phyloP scores from a whole-genome alignment of 2,329 filamentous ascomycete species.

The Beauveria scarabaeidicola region DNA sequence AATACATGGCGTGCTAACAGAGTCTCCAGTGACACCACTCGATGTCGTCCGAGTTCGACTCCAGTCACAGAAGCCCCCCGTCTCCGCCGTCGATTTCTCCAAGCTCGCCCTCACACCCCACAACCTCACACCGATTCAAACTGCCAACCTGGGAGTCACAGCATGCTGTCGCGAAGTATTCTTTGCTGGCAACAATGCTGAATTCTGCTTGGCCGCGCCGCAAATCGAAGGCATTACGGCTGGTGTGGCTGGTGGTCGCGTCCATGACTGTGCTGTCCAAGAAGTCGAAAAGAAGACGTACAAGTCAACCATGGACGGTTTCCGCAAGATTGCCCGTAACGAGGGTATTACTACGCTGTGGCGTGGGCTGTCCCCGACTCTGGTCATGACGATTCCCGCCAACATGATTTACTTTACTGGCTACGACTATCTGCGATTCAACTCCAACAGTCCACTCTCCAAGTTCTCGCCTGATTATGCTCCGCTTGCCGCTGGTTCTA shows the following conservation, averaged over 20 bases:
- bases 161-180: conserved; percentile 96
- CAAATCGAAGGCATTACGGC: conserved; percentile 39
- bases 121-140: conserved; percentile 61
- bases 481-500: conserved; percentile 70
- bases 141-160: conserved; percentile 77
- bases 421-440: conserved; percentile 86
- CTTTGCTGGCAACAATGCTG: conserved; percentile 79
- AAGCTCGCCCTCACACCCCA: conserved; percentile 47
- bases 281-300: conserved; percentile 77
- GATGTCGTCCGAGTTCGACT: conserved; percentile 93
- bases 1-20: background rate
- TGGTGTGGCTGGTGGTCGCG: conserved; percentile 42
- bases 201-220: conserved; percentile 68
- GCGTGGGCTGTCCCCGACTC: conserved; percentile 87
- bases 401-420: conserved; percentile 99
- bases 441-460: conserved; percentile 62
- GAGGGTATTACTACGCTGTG: conserved; percentile 82
- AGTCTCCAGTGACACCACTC: conserved; percentile 69
- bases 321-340: conserved; percentile 90
- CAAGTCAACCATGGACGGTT: conserved; percentile 82
- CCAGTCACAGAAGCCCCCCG: conserved; percentile 63
- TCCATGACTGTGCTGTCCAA: conserved; percentile 76
- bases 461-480: conserved; percentile 60
- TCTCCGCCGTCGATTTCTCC: conserved; percentile 44
- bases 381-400: conserved; percentile 86